Conservation (phyloP, 1,284 basidiomycete genomes). For the Ustilago vetiveriae region DNA sequence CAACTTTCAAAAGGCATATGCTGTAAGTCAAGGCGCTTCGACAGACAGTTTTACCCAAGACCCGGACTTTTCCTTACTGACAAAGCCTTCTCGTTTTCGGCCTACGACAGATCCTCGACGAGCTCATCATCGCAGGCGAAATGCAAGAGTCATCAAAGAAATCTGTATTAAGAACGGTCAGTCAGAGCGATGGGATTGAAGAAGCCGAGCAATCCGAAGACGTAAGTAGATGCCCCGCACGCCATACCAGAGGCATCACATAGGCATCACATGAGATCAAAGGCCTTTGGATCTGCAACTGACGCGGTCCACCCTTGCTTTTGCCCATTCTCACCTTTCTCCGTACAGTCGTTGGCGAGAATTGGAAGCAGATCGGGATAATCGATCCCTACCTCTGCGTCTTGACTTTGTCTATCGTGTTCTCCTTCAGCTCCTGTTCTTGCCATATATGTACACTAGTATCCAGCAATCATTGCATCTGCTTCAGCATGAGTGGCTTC, state of each 20-base stretch:
- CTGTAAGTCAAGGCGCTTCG: conserved; percentile 23
- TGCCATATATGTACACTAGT: no score
- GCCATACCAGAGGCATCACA: no score
- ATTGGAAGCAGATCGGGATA: conserved; percentile 60
- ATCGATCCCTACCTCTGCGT: background rate
- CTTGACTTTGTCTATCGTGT: background rate
- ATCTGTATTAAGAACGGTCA: conserved; percentile 85
- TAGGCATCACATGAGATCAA: background rate
- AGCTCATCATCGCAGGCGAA: conserved; percentile 96
- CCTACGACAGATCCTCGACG: conserved; percentile 75
- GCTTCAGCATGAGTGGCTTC: no score
- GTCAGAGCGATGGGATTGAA: conserved; percentile 68
- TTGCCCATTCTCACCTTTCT: background rate
- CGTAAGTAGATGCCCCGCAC: conserved; percentile 49
- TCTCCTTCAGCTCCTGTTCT: no score
- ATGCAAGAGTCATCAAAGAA: conserved; percentile 99
- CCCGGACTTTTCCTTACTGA: background rate
- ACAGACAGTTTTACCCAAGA: no score
- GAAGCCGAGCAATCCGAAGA: conserved; percentile 68
- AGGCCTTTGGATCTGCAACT: no score
- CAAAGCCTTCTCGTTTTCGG: background rate
- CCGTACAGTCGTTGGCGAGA: conserved; percentile 51
- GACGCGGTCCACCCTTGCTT: conserved; percentile 1
- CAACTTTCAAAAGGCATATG: conserved; percentile 67
- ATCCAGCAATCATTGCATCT: no score